phyloP scores from a whole-genome alignment of 2,329 filamentous ascomycete species.

The Arthrinium phaeospermum region DNA sequence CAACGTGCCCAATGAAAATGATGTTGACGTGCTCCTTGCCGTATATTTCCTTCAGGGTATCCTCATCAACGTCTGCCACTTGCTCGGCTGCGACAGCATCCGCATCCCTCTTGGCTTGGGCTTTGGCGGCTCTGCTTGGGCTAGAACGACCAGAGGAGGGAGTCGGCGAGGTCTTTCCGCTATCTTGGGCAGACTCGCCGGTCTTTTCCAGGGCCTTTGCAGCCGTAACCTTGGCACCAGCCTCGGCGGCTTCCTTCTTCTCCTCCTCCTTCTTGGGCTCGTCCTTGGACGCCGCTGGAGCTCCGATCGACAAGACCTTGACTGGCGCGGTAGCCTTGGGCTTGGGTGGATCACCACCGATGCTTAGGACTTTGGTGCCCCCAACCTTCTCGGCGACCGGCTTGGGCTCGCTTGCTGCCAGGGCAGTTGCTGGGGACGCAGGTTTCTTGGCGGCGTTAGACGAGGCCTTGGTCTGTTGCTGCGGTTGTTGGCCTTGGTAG shows the following conservation, averaged over 20 bases:
- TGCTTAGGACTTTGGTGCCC: conserved; percentile 68
- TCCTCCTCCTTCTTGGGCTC: conserved; percentile 56
- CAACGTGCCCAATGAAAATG: conserved; percentile 97
- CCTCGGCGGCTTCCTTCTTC: conserved; percentile 45
- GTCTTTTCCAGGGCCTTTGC: conserved; percentile 92
- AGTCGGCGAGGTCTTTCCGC: conserved; percentile 79
- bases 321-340: conserved; percentile 50
- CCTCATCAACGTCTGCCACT: conserved; percentile 71
- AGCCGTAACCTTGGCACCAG: conserved; percentile 83
- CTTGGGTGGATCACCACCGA: conserved; percentile 59
- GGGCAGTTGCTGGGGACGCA: conserved; percentile 46
- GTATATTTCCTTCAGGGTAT: conserved; percentile 90
- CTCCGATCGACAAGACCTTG: conserved; percentile 81
- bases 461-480: conserved; percentile 41
- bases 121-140: conserved; percentile 62
- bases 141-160: conserved; percentile 86
- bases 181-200: conserved; percentile 66
- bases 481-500: conserved; percentile 34
- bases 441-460: conserved; percentile 70
- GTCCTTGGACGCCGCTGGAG: conserved; percentile 58
- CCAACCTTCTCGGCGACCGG: conserved; percentile 60
- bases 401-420: conserved; percentile 53
- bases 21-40: conserved; percentile 94
- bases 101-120: conserved; percentile 62
- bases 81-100: conserved; percentile 87